These are phyloP conservation scores for Plasmodium ovale DNA, from an alignment of 169 alveolate genomes.

Conservation along the genomic window DNA sequence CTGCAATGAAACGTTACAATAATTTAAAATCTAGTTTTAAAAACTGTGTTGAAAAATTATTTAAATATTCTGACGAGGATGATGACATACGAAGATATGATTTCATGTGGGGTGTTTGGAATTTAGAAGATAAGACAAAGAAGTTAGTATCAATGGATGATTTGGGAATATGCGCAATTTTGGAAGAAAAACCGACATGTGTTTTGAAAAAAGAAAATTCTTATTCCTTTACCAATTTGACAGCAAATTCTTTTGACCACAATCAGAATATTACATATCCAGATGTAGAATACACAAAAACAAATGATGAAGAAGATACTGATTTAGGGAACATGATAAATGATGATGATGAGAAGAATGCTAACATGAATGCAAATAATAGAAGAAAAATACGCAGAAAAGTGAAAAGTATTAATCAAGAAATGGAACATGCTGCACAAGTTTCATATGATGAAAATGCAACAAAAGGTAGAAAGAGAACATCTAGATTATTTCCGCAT, in stretches of 20 bases:
- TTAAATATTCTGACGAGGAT: conserved; percentile 1
- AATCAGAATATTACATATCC: conserved; percentile 37
- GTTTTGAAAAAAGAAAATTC: conserved; percentile 27
- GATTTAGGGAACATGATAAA: background rate
- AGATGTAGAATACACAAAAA: background rate
- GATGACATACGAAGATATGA: background rate
- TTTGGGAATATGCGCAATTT: conserved; percentile 26
- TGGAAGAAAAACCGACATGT: conserved; percentile 37
- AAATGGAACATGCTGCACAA: background rate
- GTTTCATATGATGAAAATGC: too few relatives aligned
- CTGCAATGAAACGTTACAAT: background rate
- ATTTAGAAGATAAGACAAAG: conserved; percentile 6
- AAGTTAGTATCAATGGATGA: conserved; percentile 42
- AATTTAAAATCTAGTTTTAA: background rate
- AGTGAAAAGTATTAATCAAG: background rate
- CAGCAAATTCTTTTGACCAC: conserved; percentile 53
- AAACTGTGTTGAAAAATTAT: conserved; percentile 50
- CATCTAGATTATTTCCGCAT: background rate
- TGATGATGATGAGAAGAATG: background rate
- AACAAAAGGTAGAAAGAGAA: background rate
- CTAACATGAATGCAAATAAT: background rate
- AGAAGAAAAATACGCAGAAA: background rate
- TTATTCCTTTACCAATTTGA: conserved; percentile 46
- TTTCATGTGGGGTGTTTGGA: conserved; percentile 69
- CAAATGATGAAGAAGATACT: background rate